Evolutionary conservation across 202 grass and related monocot species (phyloP).

Genomic region (Dendrocalamus latiflorus): DNA sequence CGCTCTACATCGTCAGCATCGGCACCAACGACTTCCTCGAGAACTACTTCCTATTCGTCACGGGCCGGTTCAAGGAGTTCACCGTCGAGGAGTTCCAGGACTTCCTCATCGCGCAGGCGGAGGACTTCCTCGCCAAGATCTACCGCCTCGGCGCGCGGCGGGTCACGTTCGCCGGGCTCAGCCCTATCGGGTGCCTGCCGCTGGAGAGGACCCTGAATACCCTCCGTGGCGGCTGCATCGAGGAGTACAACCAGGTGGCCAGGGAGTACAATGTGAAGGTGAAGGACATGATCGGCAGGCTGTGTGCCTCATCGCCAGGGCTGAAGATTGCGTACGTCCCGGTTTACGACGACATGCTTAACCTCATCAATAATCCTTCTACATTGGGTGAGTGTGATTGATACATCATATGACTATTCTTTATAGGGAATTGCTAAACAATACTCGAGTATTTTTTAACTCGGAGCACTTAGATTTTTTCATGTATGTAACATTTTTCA

Average conservation of each 20-base stretch:
- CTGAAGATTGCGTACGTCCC: conserved; percentile 44
- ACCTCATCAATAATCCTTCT: conserved; percentile 51
- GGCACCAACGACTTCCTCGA: conserved; percentile 95
- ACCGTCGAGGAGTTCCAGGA: conserved; percentile 52
- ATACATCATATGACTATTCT: not conserved
- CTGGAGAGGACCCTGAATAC: conserved; percentile 55
- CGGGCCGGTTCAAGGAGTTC: conserved; percentile 53
- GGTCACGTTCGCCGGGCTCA: conserved; percentile 59
- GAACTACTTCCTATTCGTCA: conserved; percentile 73
- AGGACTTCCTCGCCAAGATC: conserved; percentile 58
- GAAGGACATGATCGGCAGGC: conserved; percentile 33
- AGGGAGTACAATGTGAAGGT: conserved; percentile 74
- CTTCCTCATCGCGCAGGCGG: conserved; percentile 52
- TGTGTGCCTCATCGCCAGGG: not conserved
- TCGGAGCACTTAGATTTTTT: too few relatives aligned
- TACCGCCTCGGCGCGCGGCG: conserved; percentile 59
- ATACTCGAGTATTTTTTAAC: too few relatives aligned
- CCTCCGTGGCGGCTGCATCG: conserved; percentile 44
- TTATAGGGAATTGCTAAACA: too few relatives aligned
- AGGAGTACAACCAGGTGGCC: conserved; percentile 68
- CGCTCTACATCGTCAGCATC: conserved; percentile 72
- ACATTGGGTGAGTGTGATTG: conserved; percentile 39
- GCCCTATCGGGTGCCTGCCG: conserved; percentile 80
- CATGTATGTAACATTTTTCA: too few relatives aligned
- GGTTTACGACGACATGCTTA: conserved; percentile 48